A percentile compares a stretch with the other conserved stretches of the same genome.
Evolutionary conservation across 768 basidiomycete species (phyloP).

Genomic region (Russula compacta): DNA sequence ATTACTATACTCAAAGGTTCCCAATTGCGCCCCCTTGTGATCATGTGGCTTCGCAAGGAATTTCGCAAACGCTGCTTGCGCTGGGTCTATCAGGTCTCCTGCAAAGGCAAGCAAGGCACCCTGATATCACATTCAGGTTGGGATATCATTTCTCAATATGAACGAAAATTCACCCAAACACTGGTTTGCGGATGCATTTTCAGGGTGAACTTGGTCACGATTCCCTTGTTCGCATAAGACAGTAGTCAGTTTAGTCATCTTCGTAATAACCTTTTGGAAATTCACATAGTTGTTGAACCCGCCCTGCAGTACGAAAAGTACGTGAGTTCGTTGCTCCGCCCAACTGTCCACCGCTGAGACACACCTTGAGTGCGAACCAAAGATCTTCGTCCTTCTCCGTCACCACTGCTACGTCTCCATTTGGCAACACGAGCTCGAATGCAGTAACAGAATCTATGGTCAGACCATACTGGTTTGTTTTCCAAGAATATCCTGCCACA

Average conservation of each 20-base stretch:
- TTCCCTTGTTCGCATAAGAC: not conserved
- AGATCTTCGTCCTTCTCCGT: constrained; percentile 10
- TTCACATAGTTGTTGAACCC: constrained; percentile 14
- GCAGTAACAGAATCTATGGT: constrained; percentile 28
- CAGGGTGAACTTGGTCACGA: constrained; percentile 13
- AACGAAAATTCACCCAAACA: constrained; percentile 1
- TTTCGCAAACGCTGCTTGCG: not conserved
- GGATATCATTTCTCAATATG: too few species aligned
- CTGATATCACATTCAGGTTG: not conserved
- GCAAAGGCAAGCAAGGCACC: not conserved
- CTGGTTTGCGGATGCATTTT: constrained; percentile 3
- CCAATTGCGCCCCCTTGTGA: not conserved
- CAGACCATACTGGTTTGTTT: constrained; percentile 29
- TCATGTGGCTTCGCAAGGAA: not conserved
- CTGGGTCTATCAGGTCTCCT: not conserved
- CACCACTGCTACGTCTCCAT: constrained; percentile 19
- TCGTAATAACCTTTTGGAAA: not conserved
- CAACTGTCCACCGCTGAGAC: not conserved
- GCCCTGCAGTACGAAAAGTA: not conserved
- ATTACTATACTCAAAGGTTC: not conserved
- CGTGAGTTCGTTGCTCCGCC: not conserved
- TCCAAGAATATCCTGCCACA: constrained; percentile 26
- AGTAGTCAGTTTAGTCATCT: not conserved
- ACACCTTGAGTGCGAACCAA: constrained; percentile 14
- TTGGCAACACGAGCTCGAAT: constrained; percentile 26